Percentiles rank a stretch among this genome's conserved stretches.
These are phyloP conservation scores for Aspergillus phoenicis DNA, from an alignment of 2,329 filamentous ascomycete genomes.

Conservation along the genomic window DNA sequence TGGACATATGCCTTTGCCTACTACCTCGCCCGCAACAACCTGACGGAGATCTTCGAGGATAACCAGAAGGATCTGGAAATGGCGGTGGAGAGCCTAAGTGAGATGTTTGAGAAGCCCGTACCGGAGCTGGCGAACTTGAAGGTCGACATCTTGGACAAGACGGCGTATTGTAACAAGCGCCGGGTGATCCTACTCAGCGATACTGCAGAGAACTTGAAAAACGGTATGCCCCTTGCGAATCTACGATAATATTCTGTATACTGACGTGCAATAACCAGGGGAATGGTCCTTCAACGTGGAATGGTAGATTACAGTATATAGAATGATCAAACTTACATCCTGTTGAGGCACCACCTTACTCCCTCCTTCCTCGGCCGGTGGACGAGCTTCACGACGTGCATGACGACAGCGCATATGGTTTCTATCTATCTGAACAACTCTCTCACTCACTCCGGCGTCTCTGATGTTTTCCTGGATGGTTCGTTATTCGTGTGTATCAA, in stretches of 20 bases:
- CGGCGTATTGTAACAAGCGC: conserved; percentile 91
- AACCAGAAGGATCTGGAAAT: conserved; percentile 98
- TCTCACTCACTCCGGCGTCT: neutral
- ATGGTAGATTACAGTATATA: conserved; percentile 33
- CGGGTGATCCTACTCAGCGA: conserved; percentile 87
- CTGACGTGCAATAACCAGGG: conserved; percentile 29
- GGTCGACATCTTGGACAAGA: conserved; percentile 98
- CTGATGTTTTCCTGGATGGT: conserved; percentile 3
- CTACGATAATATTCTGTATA: neutral
- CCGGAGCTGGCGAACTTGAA: conserved; percentile 81
- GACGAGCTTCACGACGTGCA: conserved; percentile 30
- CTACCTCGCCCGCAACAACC: conserved; percentile 92
- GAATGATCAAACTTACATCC: conserved; percentile 20
- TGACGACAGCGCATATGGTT: conserved; percentile 25
- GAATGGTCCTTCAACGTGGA: conserved; percentile 52
- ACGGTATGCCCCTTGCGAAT: conserved; percentile 58
- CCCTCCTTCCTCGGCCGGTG: neutral
- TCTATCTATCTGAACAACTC: neutral
- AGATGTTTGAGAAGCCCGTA: conserved; percentile 99
- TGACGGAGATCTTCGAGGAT: conserved; percentile 96
- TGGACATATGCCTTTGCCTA: conserved; percentile 99
- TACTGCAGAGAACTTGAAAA: conserved; percentile 87
- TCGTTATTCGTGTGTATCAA: conserved; percentile 9
- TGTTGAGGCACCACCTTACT: neutral
- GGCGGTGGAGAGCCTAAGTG: conserved; percentile 94